Conservation (phyloP, 2,329 filamentous ascomycete species). For the Trichoderma simmonsii region DNA sequence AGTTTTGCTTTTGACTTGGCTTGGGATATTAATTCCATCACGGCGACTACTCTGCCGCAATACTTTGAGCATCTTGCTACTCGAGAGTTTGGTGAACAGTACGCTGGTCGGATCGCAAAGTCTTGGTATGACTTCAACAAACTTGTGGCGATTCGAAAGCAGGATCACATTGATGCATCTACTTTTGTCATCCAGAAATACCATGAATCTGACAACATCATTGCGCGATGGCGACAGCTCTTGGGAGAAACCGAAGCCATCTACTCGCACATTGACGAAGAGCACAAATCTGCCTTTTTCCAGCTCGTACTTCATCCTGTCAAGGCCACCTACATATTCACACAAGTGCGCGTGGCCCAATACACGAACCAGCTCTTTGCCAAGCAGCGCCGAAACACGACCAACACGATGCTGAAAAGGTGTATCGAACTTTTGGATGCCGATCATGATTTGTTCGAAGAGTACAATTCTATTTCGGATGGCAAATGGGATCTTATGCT, state of each 20-base stretch:
- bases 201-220: constrained; percentile 54
- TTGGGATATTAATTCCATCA: constrained; percentile 50
- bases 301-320: constrained; percentile 60
- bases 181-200: constrained; percentile 60
- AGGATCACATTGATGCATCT: constrained; percentile 55
- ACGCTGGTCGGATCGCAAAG: constrained; percentile 45
- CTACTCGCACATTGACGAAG: constrained; percentile 40
- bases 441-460: constrained; percentile 48
- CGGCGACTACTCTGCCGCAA: constrained; percentile 34
- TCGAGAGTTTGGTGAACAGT: constrained; percentile 48
- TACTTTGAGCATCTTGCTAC: constrained; percentile 48
- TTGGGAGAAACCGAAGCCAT: constrained; percentile 43
- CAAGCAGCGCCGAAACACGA: constrained; percentile 53
- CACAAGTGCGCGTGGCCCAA: constrained; percentile 45
- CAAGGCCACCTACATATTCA: constrained; percentile 54
- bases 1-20: constrained; percentile 55
- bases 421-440: constrained; percentile 50
- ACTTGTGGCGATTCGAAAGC: constrained; percentile 52
- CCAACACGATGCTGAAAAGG: constrained; percentile 48
- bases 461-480: constrained; percentile 49
- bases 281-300: constrained; percentile 53
- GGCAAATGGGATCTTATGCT: constrained; percentile 58
- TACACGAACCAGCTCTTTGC: constrained; percentile 54
- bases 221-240: constrained; percentile 52
- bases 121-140: constrained; percentile 53